Evolutionary conservation across 2,329 filamentous ascomycete species (phyloP).

Genomic region (Cryphonectria carpinicola): DNA sequence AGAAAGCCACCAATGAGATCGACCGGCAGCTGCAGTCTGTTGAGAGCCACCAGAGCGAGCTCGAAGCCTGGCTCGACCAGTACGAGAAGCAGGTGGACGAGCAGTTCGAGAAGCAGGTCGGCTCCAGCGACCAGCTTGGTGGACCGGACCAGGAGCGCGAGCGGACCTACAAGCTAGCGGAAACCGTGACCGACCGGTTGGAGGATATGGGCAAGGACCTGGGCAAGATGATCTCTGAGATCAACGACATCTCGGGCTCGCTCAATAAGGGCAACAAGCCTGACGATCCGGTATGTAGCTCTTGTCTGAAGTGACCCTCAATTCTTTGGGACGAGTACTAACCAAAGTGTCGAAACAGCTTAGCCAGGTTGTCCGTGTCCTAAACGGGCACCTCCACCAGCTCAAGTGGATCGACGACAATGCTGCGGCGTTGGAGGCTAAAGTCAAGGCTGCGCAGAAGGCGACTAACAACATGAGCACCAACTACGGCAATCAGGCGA

Average conservation of each 20-base stretch:
- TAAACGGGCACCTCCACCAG: conserved; percentile 90
- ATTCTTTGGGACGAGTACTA: conserved; percentile 32
- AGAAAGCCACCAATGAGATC: conserved; percentile 89
- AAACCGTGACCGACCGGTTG: conserved; percentile 87
- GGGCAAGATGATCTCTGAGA: conserved; percentile 96
- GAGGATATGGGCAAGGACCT: conserved; percentile 94
- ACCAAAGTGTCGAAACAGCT: conserved; percentile 56
- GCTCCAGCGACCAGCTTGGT: conserved; percentile 74
- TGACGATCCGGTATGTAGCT: conserved; percentile 76
- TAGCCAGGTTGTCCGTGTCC: conserved; percentile 91
- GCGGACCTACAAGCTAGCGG: conserved; percentile 92
- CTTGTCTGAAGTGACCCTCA: not conserved
- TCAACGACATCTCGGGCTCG: conserved; percentile 88
- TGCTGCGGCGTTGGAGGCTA: conserved; percentile 77
- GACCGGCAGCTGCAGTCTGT: conserved; percentile 89
- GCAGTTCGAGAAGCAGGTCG: conserved; percentile 79
- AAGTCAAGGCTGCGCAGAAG: conserved; percentile 82
- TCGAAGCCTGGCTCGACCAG: conserved; percentile 83
- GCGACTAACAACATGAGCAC: conserved; percentile 66
- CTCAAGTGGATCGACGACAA: conserved; percentile 93
- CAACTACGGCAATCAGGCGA: conserved; percentile 63
- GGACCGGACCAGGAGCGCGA: conserved; percentile 96
- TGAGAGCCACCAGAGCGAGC: conserved; percentile 90
- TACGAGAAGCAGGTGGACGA: conserved; percentile 93
- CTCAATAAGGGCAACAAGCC: conserved; percentile 88